Conservation (phyloP, 2,329 filamentous ascomycete species). For the Hypomyces perniciosus region DNA sequence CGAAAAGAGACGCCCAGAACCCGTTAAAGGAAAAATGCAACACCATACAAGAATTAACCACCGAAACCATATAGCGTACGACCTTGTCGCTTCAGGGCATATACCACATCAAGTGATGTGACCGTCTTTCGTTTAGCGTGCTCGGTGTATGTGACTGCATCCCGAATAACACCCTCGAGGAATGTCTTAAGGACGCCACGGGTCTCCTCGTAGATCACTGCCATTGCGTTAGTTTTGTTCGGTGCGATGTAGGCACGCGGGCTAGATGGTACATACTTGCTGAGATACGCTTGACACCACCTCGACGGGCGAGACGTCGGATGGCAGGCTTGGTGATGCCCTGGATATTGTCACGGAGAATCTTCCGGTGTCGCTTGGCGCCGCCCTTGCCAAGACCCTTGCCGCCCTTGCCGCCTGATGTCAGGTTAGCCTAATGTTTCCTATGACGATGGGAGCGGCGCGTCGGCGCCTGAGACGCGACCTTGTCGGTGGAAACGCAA, state of each 20-base stretch:
- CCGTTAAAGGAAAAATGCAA: background rate
- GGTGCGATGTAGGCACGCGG: background rate
- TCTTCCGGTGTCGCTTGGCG: constrained; percentile 99
- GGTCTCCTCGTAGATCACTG: constrained; percentile 73
- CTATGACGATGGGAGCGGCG: background rate
- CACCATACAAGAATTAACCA: constrained; percentile 51
- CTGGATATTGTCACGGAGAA: constrained; percentile 99
- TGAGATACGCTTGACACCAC: constrained; percentile 99
- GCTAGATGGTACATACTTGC: constrained; percentile 58
- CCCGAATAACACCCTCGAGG: constrained; percentile 70
- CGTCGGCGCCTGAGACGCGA: background rate
- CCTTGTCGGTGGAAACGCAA: background rate
- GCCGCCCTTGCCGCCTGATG: constrained; percentile 82
- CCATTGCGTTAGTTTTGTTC: background rate
- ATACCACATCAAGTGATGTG: constrained; percentile 63
- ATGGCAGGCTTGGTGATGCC: constrained; percentile 99
- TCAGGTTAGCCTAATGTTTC: constrained; percentile 27
- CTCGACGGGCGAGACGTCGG: constrained; percentile 96
- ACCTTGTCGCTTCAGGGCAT: constrained; percentile 63
- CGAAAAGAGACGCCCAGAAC: too few species aligned
- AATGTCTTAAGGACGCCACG: constrained; percentile 73
- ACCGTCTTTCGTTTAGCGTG: constrained; percentile 79
- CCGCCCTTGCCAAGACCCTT: constrained; percentile 98
- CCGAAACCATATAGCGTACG: constrained; percentile 84
- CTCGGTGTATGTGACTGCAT: constrained; percentile 73